phyloP scores from a whole-genome alignment of 805 yeast species.

The Kluyveromyces nonfermentans region DNA sequence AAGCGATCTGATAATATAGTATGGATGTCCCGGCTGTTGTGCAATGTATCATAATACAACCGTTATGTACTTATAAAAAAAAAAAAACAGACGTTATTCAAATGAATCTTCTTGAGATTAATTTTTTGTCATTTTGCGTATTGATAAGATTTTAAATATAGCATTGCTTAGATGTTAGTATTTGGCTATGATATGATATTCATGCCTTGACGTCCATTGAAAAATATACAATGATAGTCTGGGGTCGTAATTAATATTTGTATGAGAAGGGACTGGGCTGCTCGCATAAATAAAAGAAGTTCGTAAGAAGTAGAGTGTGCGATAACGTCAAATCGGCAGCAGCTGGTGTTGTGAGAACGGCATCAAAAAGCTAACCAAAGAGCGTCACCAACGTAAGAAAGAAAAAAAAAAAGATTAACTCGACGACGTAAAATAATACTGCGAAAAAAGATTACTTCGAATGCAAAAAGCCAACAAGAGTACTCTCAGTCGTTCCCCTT shows the following conservation, averaged over 20 bases:
- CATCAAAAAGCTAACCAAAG: neutral
- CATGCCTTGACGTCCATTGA: neutral
- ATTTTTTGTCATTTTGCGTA: neutral
- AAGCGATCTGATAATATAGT: no score
- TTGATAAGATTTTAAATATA: neutral
- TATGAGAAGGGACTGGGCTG: neutral
- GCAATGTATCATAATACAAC: neutral
- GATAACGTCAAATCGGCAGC: neutral
- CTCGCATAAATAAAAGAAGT: neutral
- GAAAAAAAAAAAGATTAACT: neutral
- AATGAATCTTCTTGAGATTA: neutral
- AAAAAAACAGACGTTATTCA: neutral
- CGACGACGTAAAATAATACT: neutral
- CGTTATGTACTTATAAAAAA: neutral
- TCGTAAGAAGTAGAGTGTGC: neutral
- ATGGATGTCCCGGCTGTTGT: neutral
- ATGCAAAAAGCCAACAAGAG: neutral
- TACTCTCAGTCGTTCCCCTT: neutral
- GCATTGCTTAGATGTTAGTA: neutral
- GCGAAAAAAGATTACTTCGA: conserved; percentile 1
- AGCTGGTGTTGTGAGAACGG: neutral
- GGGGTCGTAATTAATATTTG: neutral
- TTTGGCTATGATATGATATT: neutral
- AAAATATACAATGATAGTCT: neutral
- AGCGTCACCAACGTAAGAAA: neutral